Evolutionary conservation across 805 yeast genomes (phyloP), one percentile per base, ranked within the genome.

Genomic region (Kurtzmaniella fragi): DNA sequence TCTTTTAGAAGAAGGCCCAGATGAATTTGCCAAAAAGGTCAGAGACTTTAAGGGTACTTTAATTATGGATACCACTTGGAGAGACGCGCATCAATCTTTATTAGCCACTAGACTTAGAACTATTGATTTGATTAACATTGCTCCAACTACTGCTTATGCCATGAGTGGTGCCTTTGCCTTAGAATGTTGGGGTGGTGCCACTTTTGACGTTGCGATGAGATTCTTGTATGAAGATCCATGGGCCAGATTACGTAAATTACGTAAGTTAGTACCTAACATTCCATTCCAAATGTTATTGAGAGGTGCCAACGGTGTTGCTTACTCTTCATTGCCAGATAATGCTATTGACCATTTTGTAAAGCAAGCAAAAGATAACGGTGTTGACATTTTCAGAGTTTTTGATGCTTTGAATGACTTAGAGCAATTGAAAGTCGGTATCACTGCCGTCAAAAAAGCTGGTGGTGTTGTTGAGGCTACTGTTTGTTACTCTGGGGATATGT

Each of bases 151-250:
- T 26, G 86, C 96, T 3, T 82, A 84, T 57, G 98, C 96, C 15
- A 69, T 89, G 52, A 66, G 82, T 48, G 90, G 91, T 47, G 95
- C 95, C 3, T 93, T 89, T 63, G 93, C 99, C 14, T 72, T 93
- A 40, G 99, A 93, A 70, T 93, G 99, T 73, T 93, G 99, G 99
- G 99, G 99, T 70, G 99, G 99, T 68, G 99, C 99, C 40, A 93
- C 99, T 29, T 93, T 93, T 56, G 99, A 93, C 59, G 99, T 93
- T 40, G 84, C 96, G 40, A 90, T 93, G 98, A 81, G 99, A 67
- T 93, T 93, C 77, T 75, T 93, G 56, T 88, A 91, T 64, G 99
- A 93, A 73, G 97, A 90, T 63, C 99, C 99, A 49, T 93, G 99
- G 99, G 95, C 78, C 43, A 81, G 99, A 67, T 76, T 93, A 63